Percentiles rank a stretch among this genome's conserved stretches.
Conservation (phyloP, 495 filamentous ascomycete genomes). For the Xylaria nigripes region DNA sequence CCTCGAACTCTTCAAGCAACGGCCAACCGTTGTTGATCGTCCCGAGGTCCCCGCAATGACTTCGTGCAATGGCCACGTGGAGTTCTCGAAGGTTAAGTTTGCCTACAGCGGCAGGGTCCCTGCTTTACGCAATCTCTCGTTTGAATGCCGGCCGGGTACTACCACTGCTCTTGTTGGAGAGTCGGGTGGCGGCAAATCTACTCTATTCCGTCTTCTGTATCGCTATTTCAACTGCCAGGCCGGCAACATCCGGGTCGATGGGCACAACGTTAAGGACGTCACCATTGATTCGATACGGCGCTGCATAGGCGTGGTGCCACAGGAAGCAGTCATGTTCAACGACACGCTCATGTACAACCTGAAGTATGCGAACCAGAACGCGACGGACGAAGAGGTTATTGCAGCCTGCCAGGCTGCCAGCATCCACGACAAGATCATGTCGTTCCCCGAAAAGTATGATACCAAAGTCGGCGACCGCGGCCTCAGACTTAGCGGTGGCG, state of each 20-base stretch:
- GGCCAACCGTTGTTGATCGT: constrained; percentile 78
- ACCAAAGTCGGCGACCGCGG: constrained; percentile 95
- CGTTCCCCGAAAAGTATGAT: constrained; percentile 84
- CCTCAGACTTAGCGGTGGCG: constrained; percentile 83
- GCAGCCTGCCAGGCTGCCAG: constrained; percentile 85
- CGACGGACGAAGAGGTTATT: constrained; percentile 78
- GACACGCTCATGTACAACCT: constrained; percentile 95
- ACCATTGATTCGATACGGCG: constrained; percentile 89
- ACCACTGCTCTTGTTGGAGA: constrained; percentile 95
- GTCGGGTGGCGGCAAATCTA: constrained; percentile 94
- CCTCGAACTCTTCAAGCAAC: constrained; percentile 82
- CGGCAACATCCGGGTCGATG: constrained; percentile 77
- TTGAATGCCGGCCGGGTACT: constrained; percentile 77
- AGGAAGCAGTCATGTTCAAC: constrained; percentile 95
- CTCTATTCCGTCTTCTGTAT: constrained; percentile 92
- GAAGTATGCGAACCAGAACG: constrained; percentile 81
- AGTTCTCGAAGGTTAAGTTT: constrained; percentile 81
- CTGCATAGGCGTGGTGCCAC: constrained; percentile 91
- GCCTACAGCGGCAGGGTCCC: constrained; percentile 83
- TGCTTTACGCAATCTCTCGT: constrained; percentile 72
- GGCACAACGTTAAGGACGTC: constrained; percentile 70
- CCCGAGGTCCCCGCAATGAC: constrained; percentile 41
- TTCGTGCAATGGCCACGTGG: constrained; percentile 69
- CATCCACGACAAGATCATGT: constrained; percentile 92
- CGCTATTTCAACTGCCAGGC: constrained; percentile 80